phyloP scores from a whole-genome alignment of 2,329 filamentous ascomycete genomes.

The Penicillium griseofulvum region DNA sequence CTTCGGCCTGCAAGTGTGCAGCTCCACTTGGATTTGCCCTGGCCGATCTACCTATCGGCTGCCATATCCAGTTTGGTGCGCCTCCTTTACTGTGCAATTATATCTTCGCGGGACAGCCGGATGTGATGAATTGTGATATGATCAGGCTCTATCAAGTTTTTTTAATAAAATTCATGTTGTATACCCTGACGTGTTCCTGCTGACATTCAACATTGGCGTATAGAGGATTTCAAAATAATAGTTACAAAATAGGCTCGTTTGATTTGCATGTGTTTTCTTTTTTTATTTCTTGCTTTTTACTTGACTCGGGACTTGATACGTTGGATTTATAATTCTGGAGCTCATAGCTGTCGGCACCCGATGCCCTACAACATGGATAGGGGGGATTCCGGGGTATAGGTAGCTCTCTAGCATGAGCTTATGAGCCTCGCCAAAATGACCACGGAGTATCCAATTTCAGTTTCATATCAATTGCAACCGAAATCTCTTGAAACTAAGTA shows the following conservation, averaged over 20 bases:
- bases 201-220: background rate
- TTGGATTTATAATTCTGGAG: background rate
- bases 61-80: background rate
- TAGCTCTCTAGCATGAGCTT: background rate
- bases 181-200: background rate
- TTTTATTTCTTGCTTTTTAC: background rate
- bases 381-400: background rate
- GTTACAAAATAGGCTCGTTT: background rate
- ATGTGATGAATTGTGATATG: slow-evolving; percentile 3
- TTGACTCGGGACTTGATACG: background rate
- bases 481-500: no score
- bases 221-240: background rate
- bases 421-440: background rate
- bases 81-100: background rate
- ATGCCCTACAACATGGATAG: background rate
- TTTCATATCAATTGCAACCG: background rate
- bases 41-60: slow-evolving; percentile 2
- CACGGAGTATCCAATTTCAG: background rate
- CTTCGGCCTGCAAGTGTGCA: background rate
- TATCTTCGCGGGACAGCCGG: background rate
- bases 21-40: background rate
- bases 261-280: background rate
- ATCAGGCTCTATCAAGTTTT: background rate
- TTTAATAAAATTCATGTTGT: background rate
- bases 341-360: background rate